Percentiles rank a stretch among this genome's conserved stretches.
These are phyloP conservation scores for Hymenoscyphus fructigenus DNA, from an alignment of 2,329 filamentous ascomycete species.

Conservation along the genomic window DNA sequence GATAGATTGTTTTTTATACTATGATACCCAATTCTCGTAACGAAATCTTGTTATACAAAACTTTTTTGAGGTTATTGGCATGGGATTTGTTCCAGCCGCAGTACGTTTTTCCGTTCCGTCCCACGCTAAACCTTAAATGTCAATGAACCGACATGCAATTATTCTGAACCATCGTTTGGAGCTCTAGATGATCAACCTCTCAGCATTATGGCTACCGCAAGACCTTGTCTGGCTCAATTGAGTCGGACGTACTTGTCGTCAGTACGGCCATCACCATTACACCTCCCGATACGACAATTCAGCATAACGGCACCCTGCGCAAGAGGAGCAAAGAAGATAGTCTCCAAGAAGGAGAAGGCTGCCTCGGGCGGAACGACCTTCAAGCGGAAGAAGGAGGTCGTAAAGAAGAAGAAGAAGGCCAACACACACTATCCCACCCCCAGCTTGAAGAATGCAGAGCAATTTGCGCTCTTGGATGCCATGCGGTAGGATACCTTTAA, in stretches of 20 bases:
- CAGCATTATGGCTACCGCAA: slow-evolving; percentile 32
- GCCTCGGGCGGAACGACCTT: slow-evolving; percentile 26
- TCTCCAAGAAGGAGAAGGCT: slow-evolving; percentile 27
- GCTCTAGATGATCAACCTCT: not conserved
- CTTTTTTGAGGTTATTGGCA: not conserved
- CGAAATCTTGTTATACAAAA: not conserved
- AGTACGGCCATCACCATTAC: slow-evolving; percentile 16
- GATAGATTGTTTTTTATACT: not conserved
- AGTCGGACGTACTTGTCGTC: slow-evolving; percentile 31
- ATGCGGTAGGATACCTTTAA: slow-evolving; percentile 66
- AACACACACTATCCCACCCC: slow-evolving; percentile 37
- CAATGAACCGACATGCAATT: slow-evolving; percentile 9
- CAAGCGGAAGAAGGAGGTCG: slow-evolving; percentile 35
- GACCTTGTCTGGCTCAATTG: slow-evolving; percentile 36
- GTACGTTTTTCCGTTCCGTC: slow-evolving; percentile 18
- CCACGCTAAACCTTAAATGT: slow-evolving; percentile 16
- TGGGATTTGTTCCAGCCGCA: not conserved
- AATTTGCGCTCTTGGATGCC: slow-evolving; percentile 85
- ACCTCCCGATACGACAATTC: slow-evolving; percentile 22
- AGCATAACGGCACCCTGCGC: slow-evolving; percentile 25
- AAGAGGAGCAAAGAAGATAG: slow-evolving; percentile 22
- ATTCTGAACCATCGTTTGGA: slow-evolving; percentile 1
- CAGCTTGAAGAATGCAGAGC: slow-evolving; percentile 46
- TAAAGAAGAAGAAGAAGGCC: slow-evolving; percentile 36
- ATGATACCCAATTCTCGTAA: not conserved